These are phyloP conservation scores for Aspergillus conjunctus DNA, from an alignment of 495 filamentous ascomycete genomes.

Conservation along the genomic window DNA sequence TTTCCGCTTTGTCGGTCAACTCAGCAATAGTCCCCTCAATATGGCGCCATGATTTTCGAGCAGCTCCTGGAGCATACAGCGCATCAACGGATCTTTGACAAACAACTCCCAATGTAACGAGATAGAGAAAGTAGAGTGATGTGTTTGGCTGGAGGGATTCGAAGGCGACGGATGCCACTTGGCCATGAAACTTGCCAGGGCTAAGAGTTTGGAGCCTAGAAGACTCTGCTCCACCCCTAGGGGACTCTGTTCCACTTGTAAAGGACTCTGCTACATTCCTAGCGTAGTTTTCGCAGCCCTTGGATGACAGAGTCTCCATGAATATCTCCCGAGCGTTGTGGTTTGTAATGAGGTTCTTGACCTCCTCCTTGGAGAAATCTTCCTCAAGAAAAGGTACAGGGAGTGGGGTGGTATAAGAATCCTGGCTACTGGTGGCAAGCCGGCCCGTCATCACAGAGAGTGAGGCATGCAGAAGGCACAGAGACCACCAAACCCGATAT, in stretches of 20 bases:
- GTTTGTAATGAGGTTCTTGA: conserved; percentile 35
- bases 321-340: conserved; percentile 31
- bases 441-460: conserved; percentile 64
- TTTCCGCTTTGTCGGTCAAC: conserved; percentile 46
- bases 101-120: conserved; percentile 46
- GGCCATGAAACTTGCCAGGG: conserved; percentile 21
- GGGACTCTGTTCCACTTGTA: too few relatives aligned
- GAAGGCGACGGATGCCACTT: conserved; percentile 25
- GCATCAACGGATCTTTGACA: conserved; percentile 49
- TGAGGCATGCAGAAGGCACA: conserved; percentile 60
- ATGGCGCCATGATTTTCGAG: conserved; percentile 51
- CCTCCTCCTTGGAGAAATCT: conserved; percentile 33
- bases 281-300: conserved; percentile 6
- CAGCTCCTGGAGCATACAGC: conserved; percentile 57
- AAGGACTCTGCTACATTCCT: neutral
- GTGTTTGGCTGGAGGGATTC: conserved; percentile 32
- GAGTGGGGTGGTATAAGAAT: conserved; percentile 58
- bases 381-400: conserved; percentile 56
- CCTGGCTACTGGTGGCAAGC: conserved; percentile 53
- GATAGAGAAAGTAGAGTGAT: conserved; percentile 48
- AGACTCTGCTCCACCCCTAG: neutral
- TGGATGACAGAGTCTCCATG: conserved; percentile 17
- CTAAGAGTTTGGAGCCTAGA: neutral
- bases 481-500: conserved; percentile 52
- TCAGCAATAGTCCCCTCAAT: conserved; percentile 52